Conservation (phyloP, 2,329 filamentous ascomycete species). For the Xylaria sp. region DNA sequence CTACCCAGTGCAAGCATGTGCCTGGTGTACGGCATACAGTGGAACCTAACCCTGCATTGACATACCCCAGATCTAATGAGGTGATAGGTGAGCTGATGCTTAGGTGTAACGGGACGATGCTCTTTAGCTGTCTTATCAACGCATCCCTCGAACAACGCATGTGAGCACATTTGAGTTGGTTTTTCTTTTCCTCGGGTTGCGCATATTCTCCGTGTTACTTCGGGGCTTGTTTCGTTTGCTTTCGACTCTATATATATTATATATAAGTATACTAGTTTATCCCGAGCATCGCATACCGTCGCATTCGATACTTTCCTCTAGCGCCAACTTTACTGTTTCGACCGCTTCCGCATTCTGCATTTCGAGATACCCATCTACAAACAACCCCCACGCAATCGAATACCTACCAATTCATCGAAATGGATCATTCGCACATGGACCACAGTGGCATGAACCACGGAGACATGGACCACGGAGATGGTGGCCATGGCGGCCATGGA, state of each 20-base stretch:
- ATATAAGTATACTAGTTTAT: background rate
- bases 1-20: background rate
- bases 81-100: constrained; percentile 9
- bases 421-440: constrained; percentile 58
- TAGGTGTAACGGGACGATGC: constrained; percentile 16
- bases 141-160: constrained; percentile 33
- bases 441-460: constrained; percentile 62
- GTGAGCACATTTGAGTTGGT: constrained; percentile 56
- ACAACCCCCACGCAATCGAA: background rate
- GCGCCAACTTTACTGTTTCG: background rate
- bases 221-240: background rate
- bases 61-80: constrained; percentile 14
- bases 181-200: constrained; percentile 40
- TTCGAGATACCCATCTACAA: background rate
- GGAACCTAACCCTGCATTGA: constrained; percentile 8
- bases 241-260: background rate
- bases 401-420: constrained; percentile 20
- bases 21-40: background rate
- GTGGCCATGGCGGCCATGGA: background rate
- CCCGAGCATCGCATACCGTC: background rate
- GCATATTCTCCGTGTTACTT: constrained; percentile 5
- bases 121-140: constrained; percentile 7
- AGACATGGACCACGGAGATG: constrained; percentile 58
- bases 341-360: background rate
- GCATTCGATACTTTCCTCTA: background rate